Percentiles rank a stretch among this genome's conserved stretches.
phyloP scores from a whole-genome alignment of 192 early-diverging fungal species.

The Fimicolochytrium jonesii region DNA sequence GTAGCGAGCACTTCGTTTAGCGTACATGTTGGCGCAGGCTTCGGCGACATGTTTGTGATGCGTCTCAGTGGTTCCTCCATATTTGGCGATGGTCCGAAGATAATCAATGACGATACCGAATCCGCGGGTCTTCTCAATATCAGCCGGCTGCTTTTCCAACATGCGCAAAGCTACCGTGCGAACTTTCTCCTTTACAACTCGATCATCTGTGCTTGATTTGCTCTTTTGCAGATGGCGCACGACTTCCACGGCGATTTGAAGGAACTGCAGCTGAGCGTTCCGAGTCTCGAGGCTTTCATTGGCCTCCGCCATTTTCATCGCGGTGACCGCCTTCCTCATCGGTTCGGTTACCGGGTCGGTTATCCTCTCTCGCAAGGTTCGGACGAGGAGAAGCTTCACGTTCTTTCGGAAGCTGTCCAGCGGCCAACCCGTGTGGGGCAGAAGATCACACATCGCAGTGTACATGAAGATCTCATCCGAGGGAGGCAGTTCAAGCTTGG shows the following conservation, averaged over 20 bases:
- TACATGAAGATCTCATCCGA: too few relatives aligned
- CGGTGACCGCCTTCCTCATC: constrained; percentile 8
- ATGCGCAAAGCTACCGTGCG: neutral
- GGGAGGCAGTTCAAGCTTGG: too few relatives aligned
- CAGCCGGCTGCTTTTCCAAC: neutral
- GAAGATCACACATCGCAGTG: too few relatives aligned
- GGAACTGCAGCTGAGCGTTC: constrained; percentile 13
- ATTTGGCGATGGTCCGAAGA: neutral
- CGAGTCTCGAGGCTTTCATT: neutral
- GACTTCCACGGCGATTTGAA: constrained; percentile 12
- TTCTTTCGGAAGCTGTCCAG: neutral
- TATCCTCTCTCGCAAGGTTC: constrained; percentile 15
- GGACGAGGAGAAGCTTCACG: constrained; percentile 4
- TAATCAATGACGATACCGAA: neutral
- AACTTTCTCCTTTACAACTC: neutral
- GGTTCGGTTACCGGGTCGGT: constrained; percentile 20
- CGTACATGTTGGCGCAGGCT: constrained; percentile 7
- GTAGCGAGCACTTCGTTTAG: constrained; percentile 4
- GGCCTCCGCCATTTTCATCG: constrained; percentile 2
- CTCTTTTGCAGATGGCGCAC: neutral
- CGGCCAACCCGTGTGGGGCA: constrained; percentile 17
- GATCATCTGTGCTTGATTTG: neutral
- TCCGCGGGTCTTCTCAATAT: neutral
- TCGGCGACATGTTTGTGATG: constrained; percentile 1
- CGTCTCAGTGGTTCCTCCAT: neutral